These are phyloP conservation scores for Cystobasidium sp. DNA, from an alignment of 1,284 basidiomycete species.

Conservation along the genomic window DNA sequence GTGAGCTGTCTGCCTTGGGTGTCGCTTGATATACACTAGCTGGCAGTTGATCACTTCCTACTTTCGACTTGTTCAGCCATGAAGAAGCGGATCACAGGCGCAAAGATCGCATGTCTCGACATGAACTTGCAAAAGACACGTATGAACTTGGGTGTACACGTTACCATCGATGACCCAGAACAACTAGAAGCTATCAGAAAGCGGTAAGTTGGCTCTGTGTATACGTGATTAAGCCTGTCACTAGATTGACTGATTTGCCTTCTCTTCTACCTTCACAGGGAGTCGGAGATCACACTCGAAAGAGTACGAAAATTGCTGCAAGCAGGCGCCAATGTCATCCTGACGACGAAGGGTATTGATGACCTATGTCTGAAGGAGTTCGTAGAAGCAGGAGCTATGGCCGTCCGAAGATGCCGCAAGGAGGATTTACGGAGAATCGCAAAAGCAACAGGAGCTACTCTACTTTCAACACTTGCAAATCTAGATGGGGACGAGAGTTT, in stretches of 20 bases:
- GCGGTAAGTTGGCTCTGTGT: conserved; percentile 62
- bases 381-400: conserved; percentile 98
- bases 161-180: conserved; percentile 94
- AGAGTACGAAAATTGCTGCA: conserved; percentile 94
- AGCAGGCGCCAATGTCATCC: conserved; percentile 92
- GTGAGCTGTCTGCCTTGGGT: conserved; percentile 60
- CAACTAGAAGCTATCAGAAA: conserved; percentile 96
- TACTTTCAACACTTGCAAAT: conserved; percentile 92
- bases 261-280: conserved; percentile 62
- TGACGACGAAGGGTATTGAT: conserved; percentile 99
- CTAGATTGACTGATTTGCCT: background rate
- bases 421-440: conserved; percentile 97
- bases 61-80: conserved; percentile 68
- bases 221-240: conserved; percentile 22
- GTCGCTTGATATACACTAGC: background rate
- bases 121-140: conserved; percentile 97
- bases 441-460: conserved; percentile 92
- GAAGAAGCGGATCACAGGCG: conserved; percentile 90
- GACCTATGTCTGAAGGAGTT: conserved; percentile 98
- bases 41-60: conserved; percentile 10
- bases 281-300: conserved; percentile 95
- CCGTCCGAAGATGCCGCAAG: conserved; percentile 94
- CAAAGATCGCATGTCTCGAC: conserved; percentile 98
- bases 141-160: conserved; percentile 98
- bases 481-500: conserved; percentile 98